Conservation (phyloP, 2,329 filamentous ascomycete genomes). For the Raffaelea albimanens region DNA sequence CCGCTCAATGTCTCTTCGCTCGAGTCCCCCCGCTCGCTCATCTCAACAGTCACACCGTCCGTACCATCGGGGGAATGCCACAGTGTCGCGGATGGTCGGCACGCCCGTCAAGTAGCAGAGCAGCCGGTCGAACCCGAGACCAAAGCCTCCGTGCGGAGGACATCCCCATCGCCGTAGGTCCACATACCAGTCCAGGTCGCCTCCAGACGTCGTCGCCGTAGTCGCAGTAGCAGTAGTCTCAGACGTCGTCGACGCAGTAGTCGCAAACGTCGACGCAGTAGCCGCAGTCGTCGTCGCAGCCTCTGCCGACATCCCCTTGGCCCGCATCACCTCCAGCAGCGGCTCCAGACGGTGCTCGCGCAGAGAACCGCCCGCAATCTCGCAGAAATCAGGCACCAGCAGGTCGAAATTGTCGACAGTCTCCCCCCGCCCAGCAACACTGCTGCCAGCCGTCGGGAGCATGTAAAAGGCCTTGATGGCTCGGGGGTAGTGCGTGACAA, state of each 20-base stretch:
- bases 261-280: background rate
- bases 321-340: slow-evolving; percentile 6
- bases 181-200: slow-evolving; percentile 68
- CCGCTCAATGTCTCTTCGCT: background rate
- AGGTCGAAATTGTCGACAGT: slow-evolving; percentile 90
- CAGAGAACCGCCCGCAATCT: slow-evolving; percentile 81
- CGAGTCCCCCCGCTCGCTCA: background rate
- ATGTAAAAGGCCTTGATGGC: slow-evolving; percentile 82
- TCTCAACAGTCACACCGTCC: slow-evolving; percentile 50
- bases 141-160: slow-evolving; percentile 84
- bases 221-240: background rate
- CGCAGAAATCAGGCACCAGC: slow-evolving; percentile 74
- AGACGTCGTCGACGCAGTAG: background rate
- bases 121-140: slow-evolving; percentile 80
- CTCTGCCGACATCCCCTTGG: slow-evolving; percentile 4
- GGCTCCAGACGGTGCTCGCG: slow-evolving; percentile 56
- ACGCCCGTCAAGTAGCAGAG: slow-evolving; percentile 76
- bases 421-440: background rate
- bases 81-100: slow-evolving; percentile 73
- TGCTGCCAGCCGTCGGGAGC: slow-evolving; percentile 25
- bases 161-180: slow-evolving; percentile 87
- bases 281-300: background rate
- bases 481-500: slow-evolving; percentile 88
- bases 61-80: slow-evolving; percentile 73
- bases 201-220: slow-evolving; percentile 7